Conservation (phyloP, 2,329 filamentous ascomycete genomes). For the Hymenoscyphus fraxineus region DNA sequence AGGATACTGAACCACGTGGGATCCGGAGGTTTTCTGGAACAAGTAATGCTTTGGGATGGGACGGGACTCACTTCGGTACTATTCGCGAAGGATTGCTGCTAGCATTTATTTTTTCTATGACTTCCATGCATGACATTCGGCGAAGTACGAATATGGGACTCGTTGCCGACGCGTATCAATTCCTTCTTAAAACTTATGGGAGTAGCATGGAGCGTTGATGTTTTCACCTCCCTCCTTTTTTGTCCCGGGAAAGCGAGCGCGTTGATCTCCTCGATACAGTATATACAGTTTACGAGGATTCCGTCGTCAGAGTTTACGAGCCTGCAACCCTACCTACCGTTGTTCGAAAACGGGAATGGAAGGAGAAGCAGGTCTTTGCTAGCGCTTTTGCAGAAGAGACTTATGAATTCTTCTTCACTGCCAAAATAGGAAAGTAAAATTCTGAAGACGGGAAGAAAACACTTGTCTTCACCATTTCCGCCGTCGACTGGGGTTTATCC, state of each 20-base stretch:
- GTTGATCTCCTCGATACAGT: not conserved
- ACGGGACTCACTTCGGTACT: not conserved
- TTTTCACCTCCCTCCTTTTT: not conserved
- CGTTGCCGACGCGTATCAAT: not conserved
- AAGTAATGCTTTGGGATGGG: not conserved
- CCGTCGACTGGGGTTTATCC: too few species aligned
- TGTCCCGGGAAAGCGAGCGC: too few species aligned
- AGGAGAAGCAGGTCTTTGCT: not conserved
- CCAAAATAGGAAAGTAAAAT: not conserved
- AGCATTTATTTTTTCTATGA: not conserved
- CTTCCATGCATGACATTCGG: not conserved
- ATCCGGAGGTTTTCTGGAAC: not conserved
- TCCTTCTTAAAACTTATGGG: not conserved
- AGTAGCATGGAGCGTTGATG: not conserved
- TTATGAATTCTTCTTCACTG: not conserved
- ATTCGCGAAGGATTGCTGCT: not conserved
- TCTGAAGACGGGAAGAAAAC: not conserved
- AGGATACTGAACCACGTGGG: not conserved
- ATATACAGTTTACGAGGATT: not conserved
- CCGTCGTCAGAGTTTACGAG: slow-evolving; percentile 3
- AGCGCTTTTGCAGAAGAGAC: not conserved
- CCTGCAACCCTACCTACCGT: slow-evolving; percentile 1
- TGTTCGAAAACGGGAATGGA: not conserved
- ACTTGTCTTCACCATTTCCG: not conserved
- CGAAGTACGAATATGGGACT: not conserved